Base-by-base conservation (phyloP, 495 filamentous ascomycete species). In the Penicillium manginii region DNA sequence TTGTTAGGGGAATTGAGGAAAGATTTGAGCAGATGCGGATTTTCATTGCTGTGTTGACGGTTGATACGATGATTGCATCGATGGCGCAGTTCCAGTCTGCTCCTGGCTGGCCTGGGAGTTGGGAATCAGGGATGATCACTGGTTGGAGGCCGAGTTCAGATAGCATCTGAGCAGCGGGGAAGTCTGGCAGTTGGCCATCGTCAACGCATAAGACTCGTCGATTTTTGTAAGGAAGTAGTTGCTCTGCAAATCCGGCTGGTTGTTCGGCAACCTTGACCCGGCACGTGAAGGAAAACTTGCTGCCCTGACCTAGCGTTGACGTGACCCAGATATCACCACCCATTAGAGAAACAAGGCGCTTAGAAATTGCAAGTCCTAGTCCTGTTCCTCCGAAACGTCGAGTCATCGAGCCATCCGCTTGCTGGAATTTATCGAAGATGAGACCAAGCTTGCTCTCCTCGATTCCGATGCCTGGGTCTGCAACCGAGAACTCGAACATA, bases 341-440 rank as follows among this genome's bases (percentile, higher is more conserved):
- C 91, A 96, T 94, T 5, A 93, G 71, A 57, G 91, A 86, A 6
- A 92, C 84, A 2, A 96, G 76, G 39, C 83, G 79, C 63, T 91
- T 91, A 63, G 83, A 88, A 50, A 93, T 93, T 4, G 89, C 88
- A 49, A 93, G 71, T 4, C 91, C 90, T 2, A 92, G 68, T 4
- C 90, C 90, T 8, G 90, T 93, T 1, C 91, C 91, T 17, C 89
- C 90, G 70, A 90, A 93, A 9, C 83, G 82, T 19, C 89, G 80
- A 19, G 88, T 89, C 96, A 93, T 97, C 5, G 92, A 96, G 19
- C 92, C 92, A 73, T 97, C 92, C 15, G 92, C 92, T 76, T 93
- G 90, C 57, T 86, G 88, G 69, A 93, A 96, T 12, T 91, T 91
- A 53, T 88, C 86, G 73, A 96, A 96, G 8, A 94, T 78, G 23